phyloP scores from a whole-genome alignment of 805 yeast genomes.

The Wickerhamomyces chaumierensis region DNA sequence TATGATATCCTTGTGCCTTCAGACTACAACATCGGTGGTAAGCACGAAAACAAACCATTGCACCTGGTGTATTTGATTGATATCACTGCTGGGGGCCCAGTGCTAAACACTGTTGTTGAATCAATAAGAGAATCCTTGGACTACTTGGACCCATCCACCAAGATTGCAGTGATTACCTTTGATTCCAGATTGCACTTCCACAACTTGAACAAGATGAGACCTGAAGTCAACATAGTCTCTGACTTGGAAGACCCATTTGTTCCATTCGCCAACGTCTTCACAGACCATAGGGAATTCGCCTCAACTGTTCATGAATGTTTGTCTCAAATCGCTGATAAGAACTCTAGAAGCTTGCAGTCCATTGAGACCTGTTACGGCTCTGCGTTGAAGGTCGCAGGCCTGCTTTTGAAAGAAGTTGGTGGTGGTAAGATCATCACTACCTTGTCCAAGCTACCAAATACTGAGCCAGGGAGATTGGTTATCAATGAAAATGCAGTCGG shows the following conservation, averaged over 20 bases:
- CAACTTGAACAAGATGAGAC: constrained; percentile 45
- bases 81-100: constrained; percentile 47
- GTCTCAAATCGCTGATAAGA: constrained; percentile 37
- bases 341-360: constrained; percentile 26
- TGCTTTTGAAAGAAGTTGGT: constrained; percentile 51
- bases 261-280: constrained; percentile 75
- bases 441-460: constrained; percentile 59
- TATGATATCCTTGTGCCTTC: constrained; percentile 76
- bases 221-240: constrained; percentile 48
- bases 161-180: constrained; percentile 64
- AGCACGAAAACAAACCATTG: constrained; percentile 33
- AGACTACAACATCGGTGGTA: constrained; percentile 46
- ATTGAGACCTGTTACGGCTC: constrained; percentile 67
- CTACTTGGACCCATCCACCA: constrained; percentile 13
- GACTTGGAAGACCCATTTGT: constrained; percentile 73
- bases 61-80: constrained; percentile 70
- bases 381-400: constrained; percentile 58
- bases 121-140: constrained; percentile 50
- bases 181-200: constrained; percentile 66
- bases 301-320: constrained; percentile 58
- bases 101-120: constrained; percentile 55
- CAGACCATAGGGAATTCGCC: constrained; percentile 59
- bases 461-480: constrained; percentile 69
- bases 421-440: constrained; percentile 77
- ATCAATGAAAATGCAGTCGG: constrained; percentile 22